Percentiles rank a stretch among this genome's conserved stretches.
Conservation (phyloP, 2,329 filamentous ascomycete genomes). For the Fusarium sambucinum region DNA sequence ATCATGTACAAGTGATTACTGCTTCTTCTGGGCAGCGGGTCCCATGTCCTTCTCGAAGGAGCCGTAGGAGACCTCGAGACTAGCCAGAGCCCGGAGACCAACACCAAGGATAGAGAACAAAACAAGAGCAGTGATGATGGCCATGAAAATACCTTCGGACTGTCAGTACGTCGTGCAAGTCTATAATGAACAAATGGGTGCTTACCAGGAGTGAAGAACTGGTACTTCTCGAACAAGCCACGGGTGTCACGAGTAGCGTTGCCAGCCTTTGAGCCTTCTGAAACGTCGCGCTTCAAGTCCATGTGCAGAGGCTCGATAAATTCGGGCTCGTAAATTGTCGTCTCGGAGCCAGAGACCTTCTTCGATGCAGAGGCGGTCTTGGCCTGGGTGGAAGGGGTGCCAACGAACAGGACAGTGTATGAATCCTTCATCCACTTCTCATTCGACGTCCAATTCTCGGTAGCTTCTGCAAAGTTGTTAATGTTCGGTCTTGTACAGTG, state of each 20-base stretch:
- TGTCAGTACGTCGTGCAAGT: constrained; percentile 13
- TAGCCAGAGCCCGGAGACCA: constrained; percentile 80
- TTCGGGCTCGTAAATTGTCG: constrained; percentile 72
- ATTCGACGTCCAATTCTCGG: constrained; percentile 20
- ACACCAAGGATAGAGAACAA: constrained; percentile 83
- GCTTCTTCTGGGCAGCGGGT: constrained; percentile 87
- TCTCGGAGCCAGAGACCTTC: constrained; percentile 42
- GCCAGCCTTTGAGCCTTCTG: constrained; percentile 50
- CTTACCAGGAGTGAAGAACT: constrained; percentile 89
- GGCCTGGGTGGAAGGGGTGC: constrained; percentile 61
- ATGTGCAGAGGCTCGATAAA: constrained; percentile 74
- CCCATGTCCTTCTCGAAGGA: constrained; percentile 98
- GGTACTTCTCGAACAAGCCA: constrained; percentile 89
- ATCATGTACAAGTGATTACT: constrained; percentile 43
- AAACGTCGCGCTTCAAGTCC: constrained; percentile 76
- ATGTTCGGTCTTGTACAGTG: background rate
- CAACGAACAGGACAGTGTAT: constrained; percentile 83
- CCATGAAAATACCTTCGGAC: constrained; percentile 85
- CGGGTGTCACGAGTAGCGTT: constrained; percentile 59
- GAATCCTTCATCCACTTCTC: constrained; percentile 52
- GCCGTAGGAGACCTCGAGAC: constrained; percentile 89
- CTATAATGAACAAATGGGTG: background rate
- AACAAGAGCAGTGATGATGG: constrained; percentile 75
- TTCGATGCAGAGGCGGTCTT: constrained; percentile 20
- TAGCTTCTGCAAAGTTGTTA: constrained; percentile 24